These are phyloP conservation scores for Rhizopus arrhizus DNA, from an alignment of 371 early-diverging fungal genomes.

Conservation along the genomic window DNA sequence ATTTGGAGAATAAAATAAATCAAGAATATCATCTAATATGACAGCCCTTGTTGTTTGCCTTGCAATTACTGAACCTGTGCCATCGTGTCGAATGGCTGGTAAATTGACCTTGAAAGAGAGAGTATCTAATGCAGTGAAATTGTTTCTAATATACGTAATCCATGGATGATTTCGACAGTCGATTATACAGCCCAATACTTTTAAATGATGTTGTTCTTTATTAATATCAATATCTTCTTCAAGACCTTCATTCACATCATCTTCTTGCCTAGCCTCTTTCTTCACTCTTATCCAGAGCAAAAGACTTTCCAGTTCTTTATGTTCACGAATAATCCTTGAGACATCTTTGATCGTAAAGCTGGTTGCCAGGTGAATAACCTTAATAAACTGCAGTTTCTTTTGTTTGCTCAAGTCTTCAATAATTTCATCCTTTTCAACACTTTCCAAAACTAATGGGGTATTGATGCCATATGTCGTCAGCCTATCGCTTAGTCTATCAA, in stretches of 20 bases:
- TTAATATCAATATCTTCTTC: too few relatives aligned
- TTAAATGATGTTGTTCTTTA: background rate
- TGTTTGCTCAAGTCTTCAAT: background rate
- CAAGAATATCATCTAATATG: slow-evolving; percentile 1
- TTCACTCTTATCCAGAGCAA: background rate
- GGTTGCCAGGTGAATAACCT: background rate
- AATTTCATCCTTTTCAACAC: background rate
- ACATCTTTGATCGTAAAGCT: background rate
- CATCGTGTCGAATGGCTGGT: background rate
- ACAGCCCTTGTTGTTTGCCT: background rate
- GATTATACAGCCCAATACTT: background rate
- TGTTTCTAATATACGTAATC: background rate
- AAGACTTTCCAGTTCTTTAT: background rate
- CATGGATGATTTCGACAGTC: background rate
- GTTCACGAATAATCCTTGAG: background rate
- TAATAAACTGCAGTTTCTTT: background rate
- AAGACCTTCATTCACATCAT: background rate
- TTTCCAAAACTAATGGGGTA: background rate
- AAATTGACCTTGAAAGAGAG: background rate
- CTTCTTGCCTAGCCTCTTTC: background rate
- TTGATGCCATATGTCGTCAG: background rate
- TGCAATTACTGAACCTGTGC: background rate
- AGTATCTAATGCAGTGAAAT: background rate
- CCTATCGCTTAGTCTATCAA: background rate
- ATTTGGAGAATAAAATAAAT: background rate